A percentile compares a stretch with the other conserved stretches of the same genome.
Conservation (phyloP, 2,329 filamentous ascomycete genomes). For the Metarhizium anisopliae region DNA sequence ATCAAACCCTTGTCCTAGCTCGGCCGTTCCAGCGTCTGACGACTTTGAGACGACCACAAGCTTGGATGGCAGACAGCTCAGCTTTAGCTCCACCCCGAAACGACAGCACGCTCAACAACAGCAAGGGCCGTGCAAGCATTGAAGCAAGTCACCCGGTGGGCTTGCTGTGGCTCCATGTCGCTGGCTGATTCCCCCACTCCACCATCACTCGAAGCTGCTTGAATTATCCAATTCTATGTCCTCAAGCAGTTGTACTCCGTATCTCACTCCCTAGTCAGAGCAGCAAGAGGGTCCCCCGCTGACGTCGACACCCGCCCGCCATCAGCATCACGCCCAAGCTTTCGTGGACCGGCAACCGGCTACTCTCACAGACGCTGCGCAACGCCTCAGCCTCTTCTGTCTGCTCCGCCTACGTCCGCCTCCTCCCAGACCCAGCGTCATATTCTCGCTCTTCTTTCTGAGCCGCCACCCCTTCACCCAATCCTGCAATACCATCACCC, state of each 20-base stretch:
- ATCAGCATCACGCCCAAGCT: background rate
- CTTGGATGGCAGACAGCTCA: background rate
- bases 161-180: background rate
- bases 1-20: background rate
- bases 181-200: background rate
- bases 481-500: background rate
- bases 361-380: background rate
- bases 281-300: background rate
- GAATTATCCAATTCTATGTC: background rate
- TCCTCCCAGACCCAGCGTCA: constrained; percentile 2
- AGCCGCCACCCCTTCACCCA: background rate
- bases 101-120: background rate
- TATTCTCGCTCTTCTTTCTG: background rate
- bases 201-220: background rate
- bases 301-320: constrained; percentile 4
- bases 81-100: background rate
- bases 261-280: background rate
- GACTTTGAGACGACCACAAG: background rate
- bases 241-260: background rate
- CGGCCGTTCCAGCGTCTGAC: background rate
- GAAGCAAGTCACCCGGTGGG: background rate
- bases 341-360: background rate
- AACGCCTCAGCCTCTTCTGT: background rate
- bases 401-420: background rate
- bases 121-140: too few relatives aligned